phyloP scores from a whole-genome alignment of 805 yeast species.

The Ogataea methylovora region DNA sequence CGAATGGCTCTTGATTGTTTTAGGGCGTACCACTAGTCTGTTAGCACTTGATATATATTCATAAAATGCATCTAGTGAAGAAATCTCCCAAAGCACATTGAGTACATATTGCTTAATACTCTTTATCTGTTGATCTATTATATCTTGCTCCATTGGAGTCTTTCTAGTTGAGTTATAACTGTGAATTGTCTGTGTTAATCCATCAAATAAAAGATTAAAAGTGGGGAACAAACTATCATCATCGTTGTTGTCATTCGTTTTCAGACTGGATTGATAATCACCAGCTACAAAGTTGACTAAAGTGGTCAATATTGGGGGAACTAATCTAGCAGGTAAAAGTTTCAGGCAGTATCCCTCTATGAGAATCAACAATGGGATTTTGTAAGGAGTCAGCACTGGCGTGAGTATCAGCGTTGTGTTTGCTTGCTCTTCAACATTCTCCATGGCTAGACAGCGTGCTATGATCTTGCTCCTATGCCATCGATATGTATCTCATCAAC shows the following conservation, averaged over 20 bases:
- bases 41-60: conserved; percentile 26
- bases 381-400: conserved; percentile 44
- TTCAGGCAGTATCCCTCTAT: conserved; percentile 39
- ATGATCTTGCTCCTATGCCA: too few species aligned
- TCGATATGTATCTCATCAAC: too few species aligned
- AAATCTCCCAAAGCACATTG: conserved; percentile 37
- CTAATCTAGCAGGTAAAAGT: conserved; percentile 28
- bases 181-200: conserved; percentile 1
- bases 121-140: neutral
- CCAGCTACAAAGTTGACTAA: conserved; percentile 33
- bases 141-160: neutral
- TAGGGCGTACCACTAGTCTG: conserved; percentile 25
- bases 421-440: too few species aligned
- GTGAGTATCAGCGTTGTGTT: conserved; percentile 20
- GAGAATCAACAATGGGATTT: conserved; percentile 41
- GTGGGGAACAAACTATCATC: conserved; percentile 16
- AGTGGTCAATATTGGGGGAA: conserved; percentile 31
- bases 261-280: conserved; percentile 14
- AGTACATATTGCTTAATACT: conserved; percentile 26
- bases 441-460: too few species aligned
- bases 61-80: conserved; percentile 41
- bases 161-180: neutral
- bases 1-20: conserved; percentile 1
- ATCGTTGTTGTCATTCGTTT: neutral
- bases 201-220: conserved; percentile 12